Conservation (phyloP, 371 early-diverging fungal genomes). For the Sporodiniella umbellata region DNA sequence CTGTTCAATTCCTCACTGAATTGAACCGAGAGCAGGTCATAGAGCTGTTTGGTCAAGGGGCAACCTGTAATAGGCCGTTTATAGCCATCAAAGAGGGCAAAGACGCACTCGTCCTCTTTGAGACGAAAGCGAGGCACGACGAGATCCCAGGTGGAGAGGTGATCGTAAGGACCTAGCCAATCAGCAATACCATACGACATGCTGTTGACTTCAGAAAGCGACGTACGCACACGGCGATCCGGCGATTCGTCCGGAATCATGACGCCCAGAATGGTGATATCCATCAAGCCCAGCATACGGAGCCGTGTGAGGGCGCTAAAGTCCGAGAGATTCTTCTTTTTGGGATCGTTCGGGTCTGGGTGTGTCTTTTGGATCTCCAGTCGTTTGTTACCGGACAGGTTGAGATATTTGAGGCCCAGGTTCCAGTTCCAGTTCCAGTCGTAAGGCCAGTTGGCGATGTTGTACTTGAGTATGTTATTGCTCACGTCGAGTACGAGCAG, state of each 20-base stretch:
- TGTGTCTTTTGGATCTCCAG: slow-evolving; percentile 77
- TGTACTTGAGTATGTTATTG: slow-evolving; percentile 86
- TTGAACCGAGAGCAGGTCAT: slow-evolving; percentile 62
- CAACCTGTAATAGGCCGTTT: slow-evolving; percentile 50
- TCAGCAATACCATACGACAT: slow-evolving; percentile 90
- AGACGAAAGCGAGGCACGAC: slow-evolving; percentile 78
- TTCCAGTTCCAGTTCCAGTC: slow-evolving; percentile 98
- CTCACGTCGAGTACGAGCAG: slow-evolving; percentile 82
- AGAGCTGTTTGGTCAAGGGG: slow-evolving; percentile 64
- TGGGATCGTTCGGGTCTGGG: slow-evolving; percentile 23
- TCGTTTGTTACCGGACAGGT: slow-evolving; percentile 88
- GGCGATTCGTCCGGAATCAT: slow-evolving; percentile 79
- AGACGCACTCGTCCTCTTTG: slow-evolving; percentile 80
- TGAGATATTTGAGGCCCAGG: slow-evolving; percentile 81
- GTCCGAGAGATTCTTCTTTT: slow-evolving; percentile 62
- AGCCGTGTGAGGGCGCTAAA: slow-evolving; percentile 74
- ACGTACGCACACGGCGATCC: slow-evolving; percentile 81
- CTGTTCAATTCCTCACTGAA: slow-evolving; percentile 73
- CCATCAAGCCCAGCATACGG: slow-evolving; percentile 82
- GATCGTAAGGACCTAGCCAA: slow-evolving; percentile 62
- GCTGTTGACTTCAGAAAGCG: slow-evolving; percentile 74
- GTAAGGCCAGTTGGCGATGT: slow-evolving; percentile 92
- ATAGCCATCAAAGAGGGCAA: slow-evolving; percentile 85
- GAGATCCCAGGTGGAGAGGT: slow-evolving; percentile 74
- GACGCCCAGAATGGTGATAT: slow-evolving; percentile 78